These are phyloP conservation scores for Leishmania lainsoni DNA, from an alignment of 208 protist species.

Conservation along the genomic window DNA sequence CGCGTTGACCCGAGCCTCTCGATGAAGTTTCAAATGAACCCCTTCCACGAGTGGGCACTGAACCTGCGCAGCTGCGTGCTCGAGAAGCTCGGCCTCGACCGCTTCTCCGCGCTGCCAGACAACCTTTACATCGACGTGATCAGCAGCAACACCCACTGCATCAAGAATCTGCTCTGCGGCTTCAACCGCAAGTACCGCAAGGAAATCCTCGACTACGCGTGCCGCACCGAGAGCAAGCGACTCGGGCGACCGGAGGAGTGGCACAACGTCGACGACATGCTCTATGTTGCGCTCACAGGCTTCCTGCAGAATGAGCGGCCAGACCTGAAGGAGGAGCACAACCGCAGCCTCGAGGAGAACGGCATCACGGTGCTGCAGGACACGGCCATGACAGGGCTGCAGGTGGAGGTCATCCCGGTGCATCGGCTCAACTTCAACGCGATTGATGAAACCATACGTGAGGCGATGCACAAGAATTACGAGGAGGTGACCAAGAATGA, in stretches of 20 bases:
- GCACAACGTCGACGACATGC: conserved; percentile 76
- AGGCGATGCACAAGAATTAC: conserved; percentile 38
- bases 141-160: conserved; percentile 92
- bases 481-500: conserved; percentile 7
- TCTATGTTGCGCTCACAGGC: conserved; percentile 60
- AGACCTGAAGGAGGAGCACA: conserved; percentile 77
- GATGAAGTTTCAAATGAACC: conserved; percentile 80
- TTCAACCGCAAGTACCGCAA: conserved; percentile 78
- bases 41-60: conserved; percentile 87
- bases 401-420: conserved; percentile 84
- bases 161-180: conserved; percentile 85
- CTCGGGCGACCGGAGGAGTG: conserved; percentile 36
- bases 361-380: conserved; percentile 78
- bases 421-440: conserved; percentile 52
- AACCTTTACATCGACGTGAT: conserved; percentile 86
- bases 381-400: conserved; percentile 86
- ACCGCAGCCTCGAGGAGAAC: conserved; percentile 57
- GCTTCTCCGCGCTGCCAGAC: conserved; percentile 51
- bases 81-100: conserved; percentile 68
- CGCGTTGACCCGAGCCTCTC: conserved; percentile 83
- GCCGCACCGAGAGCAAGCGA: background rate
- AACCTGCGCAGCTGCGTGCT: conserved; percentile 76
- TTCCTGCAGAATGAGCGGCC: conserved; percentile 65
- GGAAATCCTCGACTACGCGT: conserved; percentile 62
- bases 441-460: conserved; percentile 31